Evolutionary conservation across 2,329 filamentous ascomycete species (phyloP).

Genomic region (Fusarium proliferatum): DNA sequence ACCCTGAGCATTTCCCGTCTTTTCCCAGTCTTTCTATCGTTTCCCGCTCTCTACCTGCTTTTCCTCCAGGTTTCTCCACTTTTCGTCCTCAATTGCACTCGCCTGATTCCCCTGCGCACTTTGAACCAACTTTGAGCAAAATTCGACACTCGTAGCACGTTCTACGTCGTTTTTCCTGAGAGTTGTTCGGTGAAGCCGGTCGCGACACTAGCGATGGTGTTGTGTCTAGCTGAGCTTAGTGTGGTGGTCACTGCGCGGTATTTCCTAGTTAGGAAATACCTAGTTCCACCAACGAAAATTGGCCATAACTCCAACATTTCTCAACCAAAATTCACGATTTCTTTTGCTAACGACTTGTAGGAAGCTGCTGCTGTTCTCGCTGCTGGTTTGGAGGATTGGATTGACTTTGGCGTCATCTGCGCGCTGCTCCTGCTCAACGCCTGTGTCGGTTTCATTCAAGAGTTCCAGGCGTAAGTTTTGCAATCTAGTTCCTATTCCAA

Average conservation of each 20-base stretch:
- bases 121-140: not conserved
- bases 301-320: not conserved
- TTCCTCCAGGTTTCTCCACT: no score
- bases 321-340: not conserved
- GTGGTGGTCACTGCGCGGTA: not conserved
- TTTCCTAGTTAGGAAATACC: not conserved
- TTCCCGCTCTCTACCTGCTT: not conserved
- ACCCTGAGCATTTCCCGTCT: not conserved
- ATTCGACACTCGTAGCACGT: no score
- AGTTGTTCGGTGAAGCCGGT: not conserved
- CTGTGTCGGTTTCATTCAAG: constrained; percentile 86
- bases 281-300: no score
- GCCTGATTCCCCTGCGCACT: no score
- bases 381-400: constrained; percentile 87
- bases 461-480: constrained; percentile 70
- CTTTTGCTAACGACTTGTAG: constrained; percentile 49
- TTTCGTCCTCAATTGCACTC: not conserved
- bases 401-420: constrained; percentile 93
- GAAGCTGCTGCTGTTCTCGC: constrained; percentile 79
- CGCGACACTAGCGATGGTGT: not conserved
- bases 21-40: not conserved
- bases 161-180: not conserved
- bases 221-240: not conserved
- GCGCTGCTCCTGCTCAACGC: constrained; percentile 86
- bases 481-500: no score